A percentile compares a stretch with the other conserved stretches of the same genome.
Conservation (phyloP, 805 yeast species). For the Jamesozyma jinghongensis region DNA sequence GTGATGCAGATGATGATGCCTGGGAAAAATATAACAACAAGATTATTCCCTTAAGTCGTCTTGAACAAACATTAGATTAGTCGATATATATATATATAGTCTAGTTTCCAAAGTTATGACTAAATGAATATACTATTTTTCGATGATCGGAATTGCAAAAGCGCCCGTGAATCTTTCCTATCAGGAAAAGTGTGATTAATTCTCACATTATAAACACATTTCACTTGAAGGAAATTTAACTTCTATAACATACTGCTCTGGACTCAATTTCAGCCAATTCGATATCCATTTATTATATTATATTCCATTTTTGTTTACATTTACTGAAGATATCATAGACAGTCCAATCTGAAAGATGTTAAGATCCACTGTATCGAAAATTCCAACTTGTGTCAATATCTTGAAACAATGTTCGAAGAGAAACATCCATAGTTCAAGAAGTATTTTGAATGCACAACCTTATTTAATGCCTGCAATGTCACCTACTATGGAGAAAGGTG, state of each 20-base stretch:
- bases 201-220: too few relatives aligned
- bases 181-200: background rate
- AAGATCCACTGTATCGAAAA: background rate
- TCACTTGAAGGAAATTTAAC: too few relatives aligned
- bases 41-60: constrained; percentile 25
- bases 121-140: background rate
- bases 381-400: background rate
- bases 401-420: constrained; percentile 5
- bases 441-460: constrained; percentile 28
- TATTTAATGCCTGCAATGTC: constrained; percentile 98
- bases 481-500: constrained; percentile 97
- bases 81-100: background rate
- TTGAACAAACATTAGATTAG: constrained; percentile 16
- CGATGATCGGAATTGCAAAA: background rate
- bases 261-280: too few relatives aligned
- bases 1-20: constrained; percentile 14
- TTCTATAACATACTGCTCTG: background rate
- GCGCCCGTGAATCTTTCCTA: too few relatives aligned
- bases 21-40: constrained; percentile 28
- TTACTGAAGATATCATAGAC: background rate
- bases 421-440: constrained; percentile 20
- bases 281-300: too few relatives aligned
- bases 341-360: constrained; percentile 2
- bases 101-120: background rate
- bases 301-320: background rate